Evolutionary conservation across 2,329 filamentous ascomycete species (phyloP), one percentile per base, ranked within the genome.

Genomic region (Xylaria sp.): DNA sequence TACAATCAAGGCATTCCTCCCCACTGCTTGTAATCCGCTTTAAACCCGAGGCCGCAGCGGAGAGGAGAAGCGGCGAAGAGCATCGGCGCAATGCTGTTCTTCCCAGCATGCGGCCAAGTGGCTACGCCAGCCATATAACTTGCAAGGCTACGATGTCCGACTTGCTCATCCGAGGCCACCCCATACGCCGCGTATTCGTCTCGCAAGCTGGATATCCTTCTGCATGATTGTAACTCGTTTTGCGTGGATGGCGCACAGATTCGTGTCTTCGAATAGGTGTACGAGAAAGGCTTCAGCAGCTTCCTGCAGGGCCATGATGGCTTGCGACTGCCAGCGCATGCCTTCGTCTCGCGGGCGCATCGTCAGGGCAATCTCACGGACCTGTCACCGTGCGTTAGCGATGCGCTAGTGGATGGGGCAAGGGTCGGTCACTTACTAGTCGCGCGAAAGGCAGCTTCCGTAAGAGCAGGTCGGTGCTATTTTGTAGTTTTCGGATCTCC

Each of bases 141-240:
- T 13, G 4, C 6, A 34, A 34, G 29, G 29, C 11, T 34, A 40
- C 24, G 13, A 39, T 42, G 13, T 21, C 19, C 17, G 21, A 29
- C 48, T 62, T 60, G 20, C 7, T 74, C 83, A 75, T 74, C 88
- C 75, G 76, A 79, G 64, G 4, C 88, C 89, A 43, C 86, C 89
- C 89, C 89, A 92, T 42, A 87, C 82, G 11, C 90, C 90, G 47
- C 90, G 80, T 74, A 93, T 92, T 62, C 90, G 78, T 66, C 90
- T 79, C 18, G 93, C 93, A 56, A 97, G 83, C 76, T 97, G 93
- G 66, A 99, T 96, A 74, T 97, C 94, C 77, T 96, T 96, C 74
- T 94, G 92, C 90, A 96, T 93, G 66, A 97, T 96, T 38, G 93
- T 97, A 48, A 97, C 92, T 71, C 93, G 83, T 78, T 96, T 97